Percentiles rank a stretch among this genome's conserved stretches.
These are phyloP conservation scores for Cruciata laevipes DNA, from an alignment of 257 asterid genomes.

Conservation along the genomic window DNA sequence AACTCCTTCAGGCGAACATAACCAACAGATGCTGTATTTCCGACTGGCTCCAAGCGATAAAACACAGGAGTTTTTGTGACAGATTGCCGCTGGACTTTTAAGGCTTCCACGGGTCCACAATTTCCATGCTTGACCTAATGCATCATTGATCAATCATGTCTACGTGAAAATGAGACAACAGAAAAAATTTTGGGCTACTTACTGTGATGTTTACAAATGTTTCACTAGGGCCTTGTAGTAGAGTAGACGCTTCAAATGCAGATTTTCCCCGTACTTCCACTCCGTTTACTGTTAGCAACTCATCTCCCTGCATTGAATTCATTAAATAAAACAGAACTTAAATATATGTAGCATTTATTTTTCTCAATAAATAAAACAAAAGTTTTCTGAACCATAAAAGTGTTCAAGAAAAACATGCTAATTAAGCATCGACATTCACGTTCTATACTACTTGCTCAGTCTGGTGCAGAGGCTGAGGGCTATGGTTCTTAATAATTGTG, in stretches of 20 bases:
- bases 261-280: slow-evolving; percentile 82
- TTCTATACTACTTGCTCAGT: too few species aligned
- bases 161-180: slow-evolving; percentile 9
- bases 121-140: slow-evolving; percentile 89
- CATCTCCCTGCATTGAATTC: slow-evolving; percentile 66
- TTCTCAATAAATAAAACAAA: not conserved
- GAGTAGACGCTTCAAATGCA: slow-evolving; percentile 85
- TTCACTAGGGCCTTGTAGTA: slow-evolving; percentile 86
- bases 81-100: slow-evolving; percentile 80
- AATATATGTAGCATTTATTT: not conserved
- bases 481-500: too few species aligned
- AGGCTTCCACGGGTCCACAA: slow-evolving; percentile 79
- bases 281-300: slow-evolving; percentile 70
- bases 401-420: too few species aligned
- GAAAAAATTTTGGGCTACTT: slow-evolving; percentile 13
- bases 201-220: slow-evolving; percentile 78
- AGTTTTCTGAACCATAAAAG: too few species aligned
- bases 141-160: slow-evolving; percentile 18
- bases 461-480: too few species aligned
- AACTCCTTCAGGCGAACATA: slow-evolving; percentile 95
- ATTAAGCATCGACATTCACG: too few species aligned
- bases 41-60: slow-evolving; percentile 74
- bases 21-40: slow-evolving; percentile 63
- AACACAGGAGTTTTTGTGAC: slow-evolving; percentile 87
- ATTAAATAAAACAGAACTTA: not conserved